Conservation (phyloP, 768 basidiomycete species). For the Mycena capillaripes region DNA sequence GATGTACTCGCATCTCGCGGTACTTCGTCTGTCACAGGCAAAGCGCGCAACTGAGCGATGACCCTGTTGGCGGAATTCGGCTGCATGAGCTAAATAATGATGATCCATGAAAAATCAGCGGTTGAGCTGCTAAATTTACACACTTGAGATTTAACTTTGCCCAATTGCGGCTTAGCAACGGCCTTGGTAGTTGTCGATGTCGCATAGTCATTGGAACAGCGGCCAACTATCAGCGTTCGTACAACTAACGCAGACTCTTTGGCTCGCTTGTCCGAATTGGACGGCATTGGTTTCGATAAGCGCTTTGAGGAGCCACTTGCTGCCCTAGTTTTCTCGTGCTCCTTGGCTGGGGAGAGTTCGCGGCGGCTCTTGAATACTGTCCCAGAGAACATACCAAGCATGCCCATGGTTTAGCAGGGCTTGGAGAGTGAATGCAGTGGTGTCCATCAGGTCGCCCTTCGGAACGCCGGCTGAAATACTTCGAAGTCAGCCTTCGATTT, state of each 20-base stretch:
- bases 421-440: constrained; percentile 2
- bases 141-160: constrained; percentile 68
- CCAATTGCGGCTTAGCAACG: constrained; percentile 65
- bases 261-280: constrained; percentile 72
- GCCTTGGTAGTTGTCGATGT: constrained; percentile 56
- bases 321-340: constrained; percentile 57
- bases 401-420: constrained; percentile 44
- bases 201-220: constrained; percentile 45
- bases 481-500: no score
- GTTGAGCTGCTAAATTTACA: not conserved
- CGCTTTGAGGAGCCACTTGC: constrained; percentile 53
- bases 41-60: constrained; percentile 75
- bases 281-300: constrained; percentile 42
- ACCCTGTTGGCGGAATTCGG: constrained; percentile 79
- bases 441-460: not conserved
- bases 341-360: constrained; percentile 38
- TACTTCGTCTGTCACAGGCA: constrained; percentile 63
- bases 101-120: not conserved
- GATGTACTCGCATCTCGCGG: constrained; percentile 32
- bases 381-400: constrained; percentile 42
- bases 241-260: constrained; percentile 73
- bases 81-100: constrained; percentile 65
- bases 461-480: not conserved
- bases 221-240: constrained; percentile 79
- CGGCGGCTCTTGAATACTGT: constrained; percentile 5